Evolutionary conservation across 2,329 filamentous ascomycete species (phyloP), one percentile per base, ranked within the genome.

Genomic region (Cryphonectria naterciae): DNA sequence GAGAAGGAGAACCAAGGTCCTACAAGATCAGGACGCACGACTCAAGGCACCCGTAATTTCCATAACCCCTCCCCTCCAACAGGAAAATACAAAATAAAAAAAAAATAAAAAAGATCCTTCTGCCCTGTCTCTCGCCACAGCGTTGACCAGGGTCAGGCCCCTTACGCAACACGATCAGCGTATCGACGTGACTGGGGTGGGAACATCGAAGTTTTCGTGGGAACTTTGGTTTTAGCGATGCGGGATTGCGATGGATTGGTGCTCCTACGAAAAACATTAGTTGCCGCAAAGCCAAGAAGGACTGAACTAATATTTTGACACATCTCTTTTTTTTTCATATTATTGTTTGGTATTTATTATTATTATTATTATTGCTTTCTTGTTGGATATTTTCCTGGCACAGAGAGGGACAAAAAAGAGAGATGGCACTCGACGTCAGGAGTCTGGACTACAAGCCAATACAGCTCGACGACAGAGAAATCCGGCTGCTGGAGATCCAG

Each of bases 401-500:
- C 17, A 49, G 19, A 49, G 19, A 49, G 6, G 10, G 22, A 60
- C 13, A 37, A 15, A 11, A 11, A 10, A 28, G 37, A 43, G 46
- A 11, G 15, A 65, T 65, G 68, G 54, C 70, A 69, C 62, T 49
- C 62, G 70, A 39, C 62, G 65, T 65, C 28, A 46, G 63, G 28
- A 49, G 43, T 37, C 67, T 71, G 32, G 60, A 63, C 35, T 69
- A 71, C 70, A 71, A 71, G 70, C 68, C 65, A 17, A 58, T 71
- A 43, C 62, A 54, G 7, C 52, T 65, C 19, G 70, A 69, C 19
- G 46, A 49, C 19, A 28, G 10, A 46, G 70, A 72, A 2, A 70
- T 72, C 65, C 70, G 70, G 11, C 65, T 72, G 41, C 43, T 72
- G 63, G 70, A 72, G 19, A 39, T 72, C 52, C 64, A 70, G 41